Conservation (phyloP, 257 asterid genomes). For the Henckelia pumila region DNA sequence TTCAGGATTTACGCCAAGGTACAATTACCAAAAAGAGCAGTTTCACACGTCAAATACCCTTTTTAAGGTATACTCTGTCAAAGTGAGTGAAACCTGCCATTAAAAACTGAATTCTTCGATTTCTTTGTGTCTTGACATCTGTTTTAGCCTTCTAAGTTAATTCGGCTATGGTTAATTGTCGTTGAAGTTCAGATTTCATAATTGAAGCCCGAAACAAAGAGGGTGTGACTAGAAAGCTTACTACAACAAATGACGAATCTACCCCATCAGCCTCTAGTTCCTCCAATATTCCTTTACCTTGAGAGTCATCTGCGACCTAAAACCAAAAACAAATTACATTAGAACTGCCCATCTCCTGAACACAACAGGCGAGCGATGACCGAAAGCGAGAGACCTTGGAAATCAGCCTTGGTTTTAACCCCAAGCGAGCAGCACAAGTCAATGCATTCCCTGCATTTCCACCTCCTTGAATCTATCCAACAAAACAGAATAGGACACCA, state of each 20-base stretch:
- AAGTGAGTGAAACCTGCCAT: not conserved
- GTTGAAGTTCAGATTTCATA: not conserved
- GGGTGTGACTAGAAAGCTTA: conserved; percentile 28
- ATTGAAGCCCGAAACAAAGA: not conserved
- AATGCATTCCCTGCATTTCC: conserved; percentile 92
- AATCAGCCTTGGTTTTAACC: conserved; percentile 71
- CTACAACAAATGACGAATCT: conserved; percentile 76
- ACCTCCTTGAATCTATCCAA: conserved; percentile 78
- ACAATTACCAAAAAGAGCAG: not conserved
- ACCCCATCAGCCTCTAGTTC: conserved; percentile 89
- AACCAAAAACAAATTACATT: conserved; percentile 15
- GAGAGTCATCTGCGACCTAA: conserved; percentile 90
- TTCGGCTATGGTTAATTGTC: not conserved
- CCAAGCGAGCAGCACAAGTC: conserved; percentile 91
- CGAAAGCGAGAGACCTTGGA: conserved; percentile 58
- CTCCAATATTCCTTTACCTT: conserved; percentile 79
- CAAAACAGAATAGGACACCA: conserved; percentile 7
- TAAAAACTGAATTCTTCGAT: not conserved
- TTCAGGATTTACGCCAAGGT: not conserved
- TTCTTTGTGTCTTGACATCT: not conserved
- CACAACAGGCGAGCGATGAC: conserved; percentile 11
- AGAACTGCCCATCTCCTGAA: conserved; percentile 9
- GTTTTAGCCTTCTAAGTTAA: not conserved
- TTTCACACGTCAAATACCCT: not conserved
- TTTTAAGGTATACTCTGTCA: not conserved